Conservation (phyloP, 345 rosid species). For the Syzygium jambos region DNA sequence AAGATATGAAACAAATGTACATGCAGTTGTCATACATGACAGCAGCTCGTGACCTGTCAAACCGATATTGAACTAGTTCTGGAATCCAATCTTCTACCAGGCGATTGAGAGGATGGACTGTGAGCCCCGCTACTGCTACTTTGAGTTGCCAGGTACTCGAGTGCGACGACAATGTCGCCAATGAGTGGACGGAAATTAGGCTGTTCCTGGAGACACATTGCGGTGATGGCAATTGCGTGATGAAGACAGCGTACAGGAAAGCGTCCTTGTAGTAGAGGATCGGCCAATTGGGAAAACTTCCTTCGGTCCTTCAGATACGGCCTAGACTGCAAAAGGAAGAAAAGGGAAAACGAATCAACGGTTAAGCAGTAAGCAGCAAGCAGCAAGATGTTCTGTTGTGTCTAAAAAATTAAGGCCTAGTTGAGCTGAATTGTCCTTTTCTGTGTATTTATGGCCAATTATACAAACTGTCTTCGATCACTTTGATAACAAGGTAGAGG, state of each 20-base stretch:
- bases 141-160: slow-evolving; percentile 60
- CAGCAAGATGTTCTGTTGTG: not conserved
- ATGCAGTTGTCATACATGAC: not conserved
- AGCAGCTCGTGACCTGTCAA: slow-evolving; percentile 2
- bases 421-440: not conserved
- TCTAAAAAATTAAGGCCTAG: not conserved
- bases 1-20: not conserved
- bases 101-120: not conserved
- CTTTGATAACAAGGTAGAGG: not conserved
- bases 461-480: not conserved
- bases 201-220: slow-evolving; percentile 94
- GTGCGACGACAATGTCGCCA: slow-evolving; percentile 82
- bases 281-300: slow-evolving; percentile 57
- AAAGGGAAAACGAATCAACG: not conserved
- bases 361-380: not conserved
- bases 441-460: not conserved
- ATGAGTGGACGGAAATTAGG: slow-evolving; percentile 82
- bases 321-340: slow-evolving; percentile 40
- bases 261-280: slow-evolving; percentile 61
- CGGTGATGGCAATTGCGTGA: slow-evolving; percentile 77
- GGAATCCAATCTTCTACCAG: not conserved
- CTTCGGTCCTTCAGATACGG: slow-evolving; percentile 68
- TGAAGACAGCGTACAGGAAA: slow-evolving; percentile 77
- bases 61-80: not conserved
- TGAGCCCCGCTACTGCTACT: slow-evolving; percentile 3